phyloP scores from a whole-genome alignment of 1,284 basidiomycete species.

The Moniliophthora roreri region DNA sequence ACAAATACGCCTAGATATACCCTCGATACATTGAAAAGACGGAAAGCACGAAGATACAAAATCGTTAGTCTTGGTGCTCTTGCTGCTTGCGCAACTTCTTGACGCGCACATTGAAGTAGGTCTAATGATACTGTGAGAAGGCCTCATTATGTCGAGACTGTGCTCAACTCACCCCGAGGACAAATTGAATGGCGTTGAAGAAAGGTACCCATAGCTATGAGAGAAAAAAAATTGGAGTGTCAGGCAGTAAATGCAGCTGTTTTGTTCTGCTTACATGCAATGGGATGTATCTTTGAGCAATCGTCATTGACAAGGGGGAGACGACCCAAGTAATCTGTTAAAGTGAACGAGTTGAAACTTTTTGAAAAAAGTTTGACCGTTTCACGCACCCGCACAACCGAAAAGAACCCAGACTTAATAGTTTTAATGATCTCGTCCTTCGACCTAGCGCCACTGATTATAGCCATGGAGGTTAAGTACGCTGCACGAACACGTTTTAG shows the following conservation, averaged over 20 bases:
- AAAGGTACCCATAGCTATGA: conserved; percentile 78
- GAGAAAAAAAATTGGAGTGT: too few relatives aligned
- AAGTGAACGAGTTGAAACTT: too few relatives aligned
- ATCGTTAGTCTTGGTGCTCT: conserved; percentile 29
- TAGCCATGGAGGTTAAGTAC: conserved; percentile 77
- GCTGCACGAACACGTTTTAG: conserved; percentile 30
- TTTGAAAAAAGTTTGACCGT: conserved; percentile 9
- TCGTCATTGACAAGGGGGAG: conserved; percentile 66
- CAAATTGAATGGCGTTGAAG: conserved; percentile 70
- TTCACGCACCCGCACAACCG: conserved; percentile 64
- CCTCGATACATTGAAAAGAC: background rate
- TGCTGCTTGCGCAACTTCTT: conserved; percentile 62
- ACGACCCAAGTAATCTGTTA: conserved; percentile 69
- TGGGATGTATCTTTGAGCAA: conserved; percentile 77
- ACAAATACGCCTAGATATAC: background rate
- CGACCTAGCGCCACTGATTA: conserved; percentile 81
- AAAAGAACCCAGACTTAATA: conserved; percentile 73
- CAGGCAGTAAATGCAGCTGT: background rate
- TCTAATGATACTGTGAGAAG: conserved; percentile 38
- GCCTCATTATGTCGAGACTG: conserved; percentile 8
- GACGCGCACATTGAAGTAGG: conserved; percentile 69
- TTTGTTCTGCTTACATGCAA: conserved; percentile 50
- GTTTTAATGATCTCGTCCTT: conserved; percentile 67
- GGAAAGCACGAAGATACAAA: background rate
- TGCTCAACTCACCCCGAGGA: conserved; percentile 53